Base-by-base conservation (phyloP, 2,329 filamentous ascomycete species). In the Aureobasidium melanogenum region DNA sequence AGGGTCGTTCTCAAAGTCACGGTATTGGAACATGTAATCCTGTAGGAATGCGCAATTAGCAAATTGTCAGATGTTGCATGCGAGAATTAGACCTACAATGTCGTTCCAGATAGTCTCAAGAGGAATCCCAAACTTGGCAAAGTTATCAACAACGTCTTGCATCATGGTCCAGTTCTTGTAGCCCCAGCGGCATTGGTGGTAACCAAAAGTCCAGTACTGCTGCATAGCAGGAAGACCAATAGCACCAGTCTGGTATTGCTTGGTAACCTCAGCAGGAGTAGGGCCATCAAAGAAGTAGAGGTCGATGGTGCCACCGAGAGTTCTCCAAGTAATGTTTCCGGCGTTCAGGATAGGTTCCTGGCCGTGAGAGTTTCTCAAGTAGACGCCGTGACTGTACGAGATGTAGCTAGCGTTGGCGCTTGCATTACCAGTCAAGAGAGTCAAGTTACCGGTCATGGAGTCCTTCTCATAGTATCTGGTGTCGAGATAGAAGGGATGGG, bases 131-230 rank as follows among this genome's bases (percentile, higher is more conserved):
- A 83, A 84, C 22, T 74, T 75, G 62, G 75, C 77, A 70, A 81
- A 83, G 56, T 77, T 79, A 51, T 80, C 73, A 34, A 83, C 76
- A 12, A 84, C 78, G 65, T 82, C 82, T 64, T 87, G 80, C 3
- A 90, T 69, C 30, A 84, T 79, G 1, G 83, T 82, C 84, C 87
- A 91, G 67, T 89, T 90, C 41, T 80, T 76, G 43, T 64, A 65
- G 2, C 89, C 90, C 85, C 89, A 94, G 63, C 88, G 82, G 67
- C 89, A 93, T 70, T 95, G 89, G 66, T 95, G 90, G 70, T 82
- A 93, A 0, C 91, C 91, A 63, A 95, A 84, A 0, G 86, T 84
- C 79, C 84, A 93, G 75, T 94, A 94, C 66, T 88, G 86, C 69
- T 92, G 87, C 84, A 93, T 86, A 0, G 85, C 85, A 2, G 89